These are phyloP conservation scores for Monosporozyma yasuniensis DNA, from an alignment of 805 yeast species.

Conservation along the genomic window DNA sequence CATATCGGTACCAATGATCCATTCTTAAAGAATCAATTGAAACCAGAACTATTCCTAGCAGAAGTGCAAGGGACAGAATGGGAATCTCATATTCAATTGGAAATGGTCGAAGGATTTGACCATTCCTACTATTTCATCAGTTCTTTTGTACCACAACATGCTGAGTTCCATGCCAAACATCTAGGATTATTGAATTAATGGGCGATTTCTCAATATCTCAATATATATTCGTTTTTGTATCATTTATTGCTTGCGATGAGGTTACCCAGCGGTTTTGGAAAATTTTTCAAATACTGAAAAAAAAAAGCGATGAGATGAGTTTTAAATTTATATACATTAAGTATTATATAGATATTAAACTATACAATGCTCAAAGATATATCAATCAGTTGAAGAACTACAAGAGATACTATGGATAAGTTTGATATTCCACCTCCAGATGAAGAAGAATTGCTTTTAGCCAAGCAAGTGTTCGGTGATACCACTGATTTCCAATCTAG, in stretches of 20 bases:
- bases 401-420: background rate
- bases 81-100: slow-evolving; percentile 50
- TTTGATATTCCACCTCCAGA: slow-evolving; percentile 55
- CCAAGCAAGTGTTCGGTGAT: slow-evolving; percentile 87
- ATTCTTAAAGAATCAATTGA: slow-evolving; percentile 61
- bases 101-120: slow-evolving; percentile 74
- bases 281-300: background rate
- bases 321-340: background rate
- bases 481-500: slow-evolving; percentile 40
- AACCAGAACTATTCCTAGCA: slow-evolving; percentile 61
- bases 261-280: slow-evolving; percentile 1
- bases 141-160: slow-evolving; percentile 72
- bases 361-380: too few species aligned
- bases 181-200: slow-evolving; percentile 20
- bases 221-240: background rate
- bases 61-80: slow-evolving; percentile 49
- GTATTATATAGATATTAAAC: too few species aligned
- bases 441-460: slow-evolving; percentile 71
- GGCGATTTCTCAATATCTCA: background rate
- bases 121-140: slow-evolving; percentile 85
- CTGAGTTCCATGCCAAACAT: slow-evolving; percentile 75
- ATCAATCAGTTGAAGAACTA: too few species aligned
- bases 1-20: slow-evolving; percentile 77
- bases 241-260: background rate
- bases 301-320: slow-evolving; percentile 2